Evolutionary conservation across 768 basidiomycete genomes (phyloP), one percentile per base, ranked within the genome.

Genomic region (Asterophora lycoperdoides): DNA sequence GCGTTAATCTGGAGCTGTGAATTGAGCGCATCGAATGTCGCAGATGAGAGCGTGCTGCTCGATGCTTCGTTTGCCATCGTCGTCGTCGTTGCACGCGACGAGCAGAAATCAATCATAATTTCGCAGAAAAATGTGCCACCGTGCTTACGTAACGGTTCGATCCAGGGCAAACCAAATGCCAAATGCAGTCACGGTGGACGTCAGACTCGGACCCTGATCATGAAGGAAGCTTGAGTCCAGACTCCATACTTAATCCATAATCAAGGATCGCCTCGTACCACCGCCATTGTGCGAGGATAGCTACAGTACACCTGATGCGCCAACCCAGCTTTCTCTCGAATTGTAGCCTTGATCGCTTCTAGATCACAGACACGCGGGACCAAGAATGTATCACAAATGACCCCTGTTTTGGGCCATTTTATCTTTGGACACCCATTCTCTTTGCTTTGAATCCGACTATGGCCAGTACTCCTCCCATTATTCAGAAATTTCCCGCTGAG

Each of bases 1-100:
- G 83, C 84, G 8, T 75, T 66, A 1, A 68, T 66, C 60, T 90
- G 89, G 5, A 90, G 63, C 26, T 72, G 58, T 9, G 74, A 60
- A 55, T 86, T 78, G 60, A 79, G 84, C 2, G 65, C 67, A 52
- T 78, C 63, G 52, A 87, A 89, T 0, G 54, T 48, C 14, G 32
- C 44, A 9, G 57, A 49, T 5, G 46, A 44, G 20, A 59, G 34
- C 14, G 52, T 34, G 30, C 52, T 49, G 49, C 46, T 52, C 9
- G 57, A 50, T 30, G 56, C 32, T 34, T 45, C 46, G n/a, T 46
- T 41, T 30, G 54, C 47, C 56, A 54, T 57, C 26, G 18, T 36
- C 32, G 11, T 36, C 37, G 32, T 14, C 38, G 39, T 45, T 17
- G 40, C 26, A 4, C 4, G 6, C 36, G 15, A 26, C 20, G 46